phyloP scores from a whole-genome alignment of 2,329 filamentous ascomycete species.

The Colletotrichum sp. region DNA sequence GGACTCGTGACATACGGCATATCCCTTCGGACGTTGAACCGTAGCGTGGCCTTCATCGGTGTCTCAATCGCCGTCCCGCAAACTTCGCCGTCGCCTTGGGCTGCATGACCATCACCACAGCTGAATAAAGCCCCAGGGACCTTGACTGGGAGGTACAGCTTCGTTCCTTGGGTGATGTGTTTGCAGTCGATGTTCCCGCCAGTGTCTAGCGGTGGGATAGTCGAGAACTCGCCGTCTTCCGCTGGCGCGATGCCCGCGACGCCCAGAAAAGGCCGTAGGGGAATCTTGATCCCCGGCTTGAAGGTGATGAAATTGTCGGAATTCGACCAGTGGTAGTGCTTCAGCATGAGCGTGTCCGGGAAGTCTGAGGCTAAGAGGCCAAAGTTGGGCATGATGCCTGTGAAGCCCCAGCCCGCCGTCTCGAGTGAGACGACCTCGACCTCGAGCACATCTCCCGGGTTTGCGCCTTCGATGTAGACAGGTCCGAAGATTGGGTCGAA shows the following conservation, averaged over 20 bases:
- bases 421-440: slow-evolving; percentile 53
- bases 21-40: slow-evolving; percentile 52
- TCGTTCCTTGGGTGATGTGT: slow-evolving; percentile 49
- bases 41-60: slow-evolving; percentile 51
- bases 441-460: slow-evolving; percentile 56
- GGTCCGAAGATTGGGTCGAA: slow-evolving; percentile 57
- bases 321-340: slow-evolving; percentile 48
- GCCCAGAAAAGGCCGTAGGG: slow-evolving; percentile 56
- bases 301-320: slow-evolving; percentile 41
- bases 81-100: slow-evolving; percentile 59
- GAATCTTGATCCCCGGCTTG: slow-evolving; percentile 51
- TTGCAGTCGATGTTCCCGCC: slow-evolving; percentile 63
- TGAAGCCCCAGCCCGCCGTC: slow-evolving; percentile 56
- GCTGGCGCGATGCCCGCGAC: slow-evolving; percentile 56
- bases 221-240: slow-evolving; percentile 47
- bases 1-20: slow-evolving; percentile 51
- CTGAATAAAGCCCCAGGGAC: slow-evolving; percentile 55
- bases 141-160: slow-evolving; percentile 54
- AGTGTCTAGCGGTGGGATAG: slow-evolving; percentile 54
- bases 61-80: slow-evolving; percentile 63
- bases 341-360: slow-evolving; percentile 39
- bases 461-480: slow-evolving; percentile 51
- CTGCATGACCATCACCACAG: slow-evolving; percentile 59
- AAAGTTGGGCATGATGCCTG: slow-evolving; percentile 54
- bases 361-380: slow-evolving; percentile 56